These are phyloP conservation scores for Calocybe gangraenosa DNA, from an alignment of 768 basidiomycete species.

Conservation along the genomic window DNA sequence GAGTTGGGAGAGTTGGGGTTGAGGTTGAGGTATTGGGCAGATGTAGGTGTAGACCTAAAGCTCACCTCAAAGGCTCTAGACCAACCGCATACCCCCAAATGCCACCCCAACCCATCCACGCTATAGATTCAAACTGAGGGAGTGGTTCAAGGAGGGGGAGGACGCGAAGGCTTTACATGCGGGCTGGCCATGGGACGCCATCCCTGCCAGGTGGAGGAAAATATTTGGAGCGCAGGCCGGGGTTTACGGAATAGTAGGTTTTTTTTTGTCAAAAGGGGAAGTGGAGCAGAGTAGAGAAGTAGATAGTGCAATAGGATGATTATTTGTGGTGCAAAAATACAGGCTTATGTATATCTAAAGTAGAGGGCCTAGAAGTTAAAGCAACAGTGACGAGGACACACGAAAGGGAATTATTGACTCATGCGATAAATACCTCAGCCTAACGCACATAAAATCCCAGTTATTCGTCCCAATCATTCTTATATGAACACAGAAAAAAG, in stretches of 20 bases:
- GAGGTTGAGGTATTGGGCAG: no score
- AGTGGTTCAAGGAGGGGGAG: constrained; percentile 52
- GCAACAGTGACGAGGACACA: no score
- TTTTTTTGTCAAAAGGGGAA: not conserved
- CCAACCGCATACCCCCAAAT: constrained; percentile 71
- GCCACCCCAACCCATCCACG: constrained; percentile 46
- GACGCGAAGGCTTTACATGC: constrained; percentile 66
- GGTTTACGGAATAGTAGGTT: constrained; percentile 1
- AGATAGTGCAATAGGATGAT: no score
- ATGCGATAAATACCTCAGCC: no score
- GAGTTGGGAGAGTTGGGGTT: constrained; percentile 15
- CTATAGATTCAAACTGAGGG: constrained; percentile 47
- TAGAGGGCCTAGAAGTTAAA: no score
- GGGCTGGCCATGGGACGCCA: constrained; percentile 36
- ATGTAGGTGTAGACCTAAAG: no score
- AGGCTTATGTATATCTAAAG: no score
- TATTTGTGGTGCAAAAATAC: no score
- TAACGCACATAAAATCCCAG: no score
- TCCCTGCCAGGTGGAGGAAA: constrained; percentile 70
- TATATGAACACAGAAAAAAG: no score
- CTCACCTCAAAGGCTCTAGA: constrained; percentile 43
- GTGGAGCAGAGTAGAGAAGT: constrained; percentile 4
- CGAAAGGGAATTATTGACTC: no score
- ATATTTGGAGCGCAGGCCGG: constrained; percentile 44
- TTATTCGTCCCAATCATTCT: no score